phyloP scores from a whole-genome alignment of 2,329 filamentous ascomycete species.

The Monilinia laxa region DNA sequence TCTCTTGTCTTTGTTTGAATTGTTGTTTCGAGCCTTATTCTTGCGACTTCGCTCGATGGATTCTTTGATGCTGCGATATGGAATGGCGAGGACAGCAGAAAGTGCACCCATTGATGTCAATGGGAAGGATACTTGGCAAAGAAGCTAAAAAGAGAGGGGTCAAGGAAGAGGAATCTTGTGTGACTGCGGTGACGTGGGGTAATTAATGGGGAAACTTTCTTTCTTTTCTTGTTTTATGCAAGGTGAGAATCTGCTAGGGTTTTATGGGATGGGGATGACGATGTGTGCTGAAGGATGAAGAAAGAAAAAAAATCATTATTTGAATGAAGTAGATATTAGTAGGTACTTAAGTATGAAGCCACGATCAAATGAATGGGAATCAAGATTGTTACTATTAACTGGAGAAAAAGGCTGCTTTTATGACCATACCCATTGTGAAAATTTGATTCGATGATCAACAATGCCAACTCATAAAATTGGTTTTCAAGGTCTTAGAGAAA shows the following conservation, averaged over 20 bases:
- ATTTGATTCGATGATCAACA: neutral
- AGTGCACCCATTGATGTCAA: constrained; percentile 31
- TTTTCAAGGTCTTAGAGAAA: neutral
- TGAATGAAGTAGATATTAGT: no score
- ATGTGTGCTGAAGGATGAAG: neutral
- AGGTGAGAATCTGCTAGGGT: neutral
- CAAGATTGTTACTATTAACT: neutral
- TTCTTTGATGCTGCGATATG: constrained; percentile 25
- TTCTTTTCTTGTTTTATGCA: constrained; percentile 9
- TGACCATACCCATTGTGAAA: neutral
- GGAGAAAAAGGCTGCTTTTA: neutral
- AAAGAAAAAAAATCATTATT: neutral
- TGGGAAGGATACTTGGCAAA: neutral
- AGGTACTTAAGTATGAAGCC: no score
- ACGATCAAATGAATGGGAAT: neutral
- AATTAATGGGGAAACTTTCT: constrained; percentile 4
- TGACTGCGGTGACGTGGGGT: constrained; percentile 22
- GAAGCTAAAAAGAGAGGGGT: neutral
- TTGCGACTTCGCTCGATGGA: constrained; percentile 9
- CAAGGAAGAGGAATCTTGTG: constrained; percentile 5
- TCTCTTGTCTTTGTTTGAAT: neutral
- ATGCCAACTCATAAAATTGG: neutral
- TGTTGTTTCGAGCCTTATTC: neutral
- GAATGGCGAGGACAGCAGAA: constrained; percentile 26
- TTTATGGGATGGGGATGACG: no score